A percentile compares a stretch with the other conserved stretches of the same genome.
phyloP scores from a whole-genome alignment of 1,284 basidiomycete genomes.

The Microbotryum silenes-acaulis region DNA sequence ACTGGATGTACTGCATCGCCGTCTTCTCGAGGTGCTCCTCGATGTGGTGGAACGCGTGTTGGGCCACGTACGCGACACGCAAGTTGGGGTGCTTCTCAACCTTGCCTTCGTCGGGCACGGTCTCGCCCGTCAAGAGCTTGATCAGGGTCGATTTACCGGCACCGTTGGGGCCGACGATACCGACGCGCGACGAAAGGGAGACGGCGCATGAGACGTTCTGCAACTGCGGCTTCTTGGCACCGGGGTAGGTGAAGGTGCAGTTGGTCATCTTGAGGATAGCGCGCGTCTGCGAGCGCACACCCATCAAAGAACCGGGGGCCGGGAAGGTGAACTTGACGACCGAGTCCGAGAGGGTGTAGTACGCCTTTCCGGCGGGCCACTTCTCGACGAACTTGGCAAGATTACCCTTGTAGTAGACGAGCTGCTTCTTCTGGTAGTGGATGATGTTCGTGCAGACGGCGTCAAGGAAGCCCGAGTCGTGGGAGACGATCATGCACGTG shows the following conservation, averaged over 20 bases:
- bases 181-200: constrained; percentile 57
- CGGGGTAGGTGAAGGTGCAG: constrained; percentile 93
- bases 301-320: constrained; percentile 91
- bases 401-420: constrained; percentile 93
- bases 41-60: constrained; percentile 88
- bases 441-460: constrained; percentile 96
- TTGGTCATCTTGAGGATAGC: constrained; percentile 88
- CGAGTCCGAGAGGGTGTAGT: constrained; percentile 92
- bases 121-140: constrained; percentile 94
- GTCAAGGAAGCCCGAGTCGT: constrained; percentile 97
- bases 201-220: constrained; percentile 84
- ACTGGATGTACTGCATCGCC: constrained; percentile 91
- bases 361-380: constrained; percentile 91
- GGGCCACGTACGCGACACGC: constrained; percentile 94
- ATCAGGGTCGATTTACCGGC: constrained; percentile 95
- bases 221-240: constrained; percentile 71
- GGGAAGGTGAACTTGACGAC: constrained; percentile 96
- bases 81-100: constrained; percentile 95
- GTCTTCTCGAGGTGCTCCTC: constrained; percentile 92
- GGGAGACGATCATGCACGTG: constrained; percentile 91
- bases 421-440: constrained; percentile 90
- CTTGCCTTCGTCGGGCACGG: constrained; percentile 80
- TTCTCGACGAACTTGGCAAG: constrained; percentile 78
- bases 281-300: constrained; percentile 91
- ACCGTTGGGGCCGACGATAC: constrained; percentile 75